Percentiles rank a stretch among this genome's conserved stretches.
These are phyloP conservation scores for Seiridium unicorne DNA, from an alignment of 2,329 filamentous ascomycete species.

Conservation along the genomic window DNA sequence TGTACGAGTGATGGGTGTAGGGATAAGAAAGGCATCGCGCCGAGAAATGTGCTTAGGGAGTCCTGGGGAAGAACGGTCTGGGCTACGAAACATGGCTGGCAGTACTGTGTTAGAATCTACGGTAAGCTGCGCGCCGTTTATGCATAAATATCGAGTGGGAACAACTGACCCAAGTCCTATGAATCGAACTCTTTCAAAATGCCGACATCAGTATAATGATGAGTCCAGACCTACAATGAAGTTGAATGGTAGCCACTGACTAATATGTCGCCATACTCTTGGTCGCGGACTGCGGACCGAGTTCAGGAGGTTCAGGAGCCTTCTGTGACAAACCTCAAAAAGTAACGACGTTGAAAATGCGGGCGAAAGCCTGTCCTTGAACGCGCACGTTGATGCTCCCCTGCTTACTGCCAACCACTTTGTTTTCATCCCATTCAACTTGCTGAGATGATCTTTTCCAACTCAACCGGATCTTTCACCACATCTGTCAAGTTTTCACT, in stretches of 20 bases:
- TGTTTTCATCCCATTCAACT: background rate
- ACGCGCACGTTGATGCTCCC: background rate
- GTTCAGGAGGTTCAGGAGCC: too few species aligned
- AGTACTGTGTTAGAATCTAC: background rate
- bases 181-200: too few species aligned
- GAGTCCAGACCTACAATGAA: too few species aligned
- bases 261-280: too few species aligned
- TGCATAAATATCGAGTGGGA: too few species aligned
- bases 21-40: background rate
- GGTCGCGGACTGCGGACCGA: too few species aligned
- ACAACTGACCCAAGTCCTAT: too few species aligned
- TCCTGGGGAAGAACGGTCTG: background rate
- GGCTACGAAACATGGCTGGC: background rate
- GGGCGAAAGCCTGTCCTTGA: background rate
- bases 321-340: too few species aligned
- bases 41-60: background rate
- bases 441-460: constrained; percentile 54
- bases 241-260: too few species aligned
- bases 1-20: background rate
- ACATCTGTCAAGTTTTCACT: constrained; percentile 72
- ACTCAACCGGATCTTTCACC: constrained; percentile 63
- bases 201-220: too few species aligned
- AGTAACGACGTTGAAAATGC: background rate
- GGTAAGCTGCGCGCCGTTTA: background rate
- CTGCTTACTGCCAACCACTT: background rate